Percentiles rank a stretch among this genome's conserved stretches.
phyloP scores from a whole-genome alignment of 495 filamentous ascomycete species.

The Parmelia sp. region DNA sequence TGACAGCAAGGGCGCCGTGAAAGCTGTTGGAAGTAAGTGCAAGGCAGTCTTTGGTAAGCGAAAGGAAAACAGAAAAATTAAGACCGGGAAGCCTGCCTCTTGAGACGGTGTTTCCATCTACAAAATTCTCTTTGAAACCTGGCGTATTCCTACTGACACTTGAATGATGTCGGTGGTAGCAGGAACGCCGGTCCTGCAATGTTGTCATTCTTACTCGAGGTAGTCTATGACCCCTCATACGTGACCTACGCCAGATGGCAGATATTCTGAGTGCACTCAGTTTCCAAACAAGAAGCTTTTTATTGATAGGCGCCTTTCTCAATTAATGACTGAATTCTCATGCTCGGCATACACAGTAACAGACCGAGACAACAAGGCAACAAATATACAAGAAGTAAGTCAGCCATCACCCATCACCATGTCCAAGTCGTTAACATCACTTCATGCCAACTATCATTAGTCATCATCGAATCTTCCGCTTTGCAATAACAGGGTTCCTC shows the following conservation, averaged over 20 bases:
- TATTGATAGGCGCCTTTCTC: background rate
- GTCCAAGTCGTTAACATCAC: background rate
- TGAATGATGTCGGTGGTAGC: too few relatives aligned
- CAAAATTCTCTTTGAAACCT: background rate
- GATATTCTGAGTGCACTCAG: background rate
- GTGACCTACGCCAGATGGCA: background rate
- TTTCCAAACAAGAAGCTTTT: background rate
- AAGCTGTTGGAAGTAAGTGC: background rate
- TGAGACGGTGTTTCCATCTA: background rate
- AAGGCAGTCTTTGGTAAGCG: background rate
- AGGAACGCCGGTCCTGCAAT: background rate
- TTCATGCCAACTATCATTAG: background rate
- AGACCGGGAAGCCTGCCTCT: background rate
- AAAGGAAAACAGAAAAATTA: background rate
- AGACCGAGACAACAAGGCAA: background rate
- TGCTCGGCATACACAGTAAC: background rate
- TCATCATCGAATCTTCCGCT: too few relatives aligned
- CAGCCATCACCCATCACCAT: background rate
- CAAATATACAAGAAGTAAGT: conserved; percentile 6
- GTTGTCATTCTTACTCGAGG: background rate
- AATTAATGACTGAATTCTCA: background rate
- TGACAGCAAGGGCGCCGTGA: background rate
- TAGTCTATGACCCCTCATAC: background rate
- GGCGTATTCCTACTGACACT: background rate
- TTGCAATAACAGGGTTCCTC: background rate